Base-by-base conservation (phyloP, 1,139 yeast species). In the Saccharomyces hybrid region DNA sequence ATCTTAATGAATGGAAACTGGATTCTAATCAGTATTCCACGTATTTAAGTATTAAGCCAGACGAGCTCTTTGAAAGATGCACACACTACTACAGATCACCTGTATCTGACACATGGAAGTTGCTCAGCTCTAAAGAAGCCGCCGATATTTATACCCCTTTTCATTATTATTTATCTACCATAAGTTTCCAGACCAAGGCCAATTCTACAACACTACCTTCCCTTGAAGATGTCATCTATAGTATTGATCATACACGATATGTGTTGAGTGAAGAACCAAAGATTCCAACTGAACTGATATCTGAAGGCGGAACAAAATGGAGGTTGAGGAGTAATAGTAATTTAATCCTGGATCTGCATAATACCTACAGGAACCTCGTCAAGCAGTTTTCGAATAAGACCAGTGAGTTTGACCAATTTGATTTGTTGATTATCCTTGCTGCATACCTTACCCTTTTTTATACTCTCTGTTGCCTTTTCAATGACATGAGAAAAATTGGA, bases 381-480 rank as follows among this genome's bases (percentile, higher is more conserved):
- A 38, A 38, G 12, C 66, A 80, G 50, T 76, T 74, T 38, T 70
- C 75, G 55, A 78, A 76, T 52, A 75, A 86, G 59, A 77, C 89
- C 54, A 76, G 77, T 55, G 85, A 88, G 57, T 95, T 98, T n/a
- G 97, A 93, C 64, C 82, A 86, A 42, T 88, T 89, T 62, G 99
- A 95, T 71, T 83, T 93, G 50, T 82, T 83, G 12, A 79, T 91
- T 58, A 85, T 95, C 55, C 79, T 89, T 7, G 72, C 84, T 54
- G 98, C 97, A 2, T 95, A 95, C 70, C 64, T 83, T 42, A 96
- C 96, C 52, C 90, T 93, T 97, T 78, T 89, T 79, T 86, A 88
- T 71, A 88, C 96, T 16, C 80, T 93, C 62, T 73, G 83, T 55
- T 84, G 85, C 59, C 81, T 95, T 48, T 93, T 89, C 64, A 66